phyloP scores from a whole-genome alignment of 352 stramenopile species.

The Globisporangium camurandrum region DNA sequence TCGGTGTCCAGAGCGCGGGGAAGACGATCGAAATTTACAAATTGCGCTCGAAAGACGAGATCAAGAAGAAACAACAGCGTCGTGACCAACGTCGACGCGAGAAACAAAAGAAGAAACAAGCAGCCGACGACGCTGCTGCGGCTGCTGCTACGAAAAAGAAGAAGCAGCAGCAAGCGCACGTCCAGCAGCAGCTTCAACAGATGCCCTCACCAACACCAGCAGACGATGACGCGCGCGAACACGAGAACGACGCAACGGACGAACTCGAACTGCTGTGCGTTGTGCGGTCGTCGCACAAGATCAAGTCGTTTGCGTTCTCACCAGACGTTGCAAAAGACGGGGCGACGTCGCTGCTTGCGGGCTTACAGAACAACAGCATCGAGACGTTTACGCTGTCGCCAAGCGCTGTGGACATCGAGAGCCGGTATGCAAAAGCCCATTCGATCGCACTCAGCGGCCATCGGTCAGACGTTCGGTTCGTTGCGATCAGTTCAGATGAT shows the following conservation, averaged over 20 bases:
- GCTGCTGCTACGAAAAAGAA: constrained; percentile 13
- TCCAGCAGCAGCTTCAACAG: too few species aligned
- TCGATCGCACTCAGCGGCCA: constrained; percentile 80
- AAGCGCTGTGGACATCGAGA: constrained; percentile 48
- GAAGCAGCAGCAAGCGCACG: constrained; percentile 23
- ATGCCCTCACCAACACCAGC: too few species aligned
- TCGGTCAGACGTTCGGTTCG: constrained; percentile 87
- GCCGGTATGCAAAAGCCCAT: constrained; percentile 56
- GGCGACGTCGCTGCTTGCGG: constrained; percentile 78
- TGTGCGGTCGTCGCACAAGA: constrained; percentile 75
- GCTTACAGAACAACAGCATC: constrained; percentile 89
- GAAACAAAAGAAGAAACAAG: constrained; percentile 78
- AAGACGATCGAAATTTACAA: constrained; percentile 91
- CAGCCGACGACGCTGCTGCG: constrained; percentile 17
- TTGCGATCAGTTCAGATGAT: constrained; percentile 86
- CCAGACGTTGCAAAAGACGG: constrained; percentile 75
- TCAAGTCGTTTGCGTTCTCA: constrained; percentile 86
- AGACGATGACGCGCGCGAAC: constrained; percentile 36
- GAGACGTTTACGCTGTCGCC: constrained; percentile 82
- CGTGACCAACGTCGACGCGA: constrained; percentile 83
- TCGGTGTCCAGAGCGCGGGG: constrained; percentile 73
- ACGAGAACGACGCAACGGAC: constrained; percentile 66
- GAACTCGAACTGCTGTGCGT: constrained; percentile 84
- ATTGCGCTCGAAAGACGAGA: constrained; percentile 73
- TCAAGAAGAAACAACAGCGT: constrained; percentile 90